Base-by-base conservation (phyloP, 2,329 filamentous ascomycete genomes). In the Aureobasidium sp. region DNA sequence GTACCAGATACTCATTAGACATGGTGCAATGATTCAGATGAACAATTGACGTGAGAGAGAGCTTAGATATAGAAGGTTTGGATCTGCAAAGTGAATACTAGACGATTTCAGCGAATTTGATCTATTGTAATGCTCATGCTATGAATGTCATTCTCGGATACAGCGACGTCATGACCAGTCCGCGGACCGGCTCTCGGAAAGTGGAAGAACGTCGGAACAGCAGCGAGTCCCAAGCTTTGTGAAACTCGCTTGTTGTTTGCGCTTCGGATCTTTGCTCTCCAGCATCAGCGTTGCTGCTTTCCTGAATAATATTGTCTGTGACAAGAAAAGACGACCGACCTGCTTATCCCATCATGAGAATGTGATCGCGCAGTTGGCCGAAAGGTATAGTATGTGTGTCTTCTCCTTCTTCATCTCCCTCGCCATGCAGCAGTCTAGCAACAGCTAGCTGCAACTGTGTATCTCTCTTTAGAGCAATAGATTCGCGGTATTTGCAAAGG, bases 401-500 rank as follows among this genome's bases (percentile, higher is more conserved):
- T 2, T 61, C 39, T 61, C 37, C 41, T 53, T 47, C 17, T 53
- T 15, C 52, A 27, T 3, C 39, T 7, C 27, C 17, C 10, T 47
- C 47, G 50, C 50, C 48, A 53, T 53, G 59, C 57, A 32, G 57
- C 57, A 60, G 57, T 60, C 36, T 60, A 55, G 48, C 59, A 46
- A 24, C 29, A 56, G 65, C 65, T 65, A 63, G 65, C 68, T 71
- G 70, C 70, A 71, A 71, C 70, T 71, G 70, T 50, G 53, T 60
- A 39, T 63, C 62, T 57, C 44, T 60, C 37, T 15, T 59, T 13
- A n/a, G 55, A 47, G 55, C 36, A 36, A 53, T 59, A 57, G 62
- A 59, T 63, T 63, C 65, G 68, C 70, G 70, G 70, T 71, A 71
- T 64, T 63, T 63, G 59, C 67, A 65, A 63, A 65, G 90, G 91